These are phyloP conservation scores for Melastoma candidum DNA, from an alignment of 441 rosid genomes.

Conservation along the genomic window DNA sequence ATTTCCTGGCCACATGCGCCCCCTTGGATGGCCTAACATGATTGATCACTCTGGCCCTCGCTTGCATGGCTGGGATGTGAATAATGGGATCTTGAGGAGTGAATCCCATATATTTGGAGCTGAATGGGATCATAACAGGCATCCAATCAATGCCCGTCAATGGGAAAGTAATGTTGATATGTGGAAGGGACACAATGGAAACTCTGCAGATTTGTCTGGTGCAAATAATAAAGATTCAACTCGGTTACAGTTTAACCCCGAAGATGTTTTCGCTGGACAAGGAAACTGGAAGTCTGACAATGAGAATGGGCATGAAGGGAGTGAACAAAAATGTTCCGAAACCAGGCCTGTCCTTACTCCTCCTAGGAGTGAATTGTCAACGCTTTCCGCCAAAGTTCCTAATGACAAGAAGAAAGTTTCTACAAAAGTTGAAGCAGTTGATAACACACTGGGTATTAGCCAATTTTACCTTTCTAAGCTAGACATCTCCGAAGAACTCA, in stretches of 20 bases:
- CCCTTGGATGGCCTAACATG: constrained; percentile 94
- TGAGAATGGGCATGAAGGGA: constrained; percentile 25
- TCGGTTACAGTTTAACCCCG: constrained; percentile 35
- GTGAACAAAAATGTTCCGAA: constrained; percentile 31
- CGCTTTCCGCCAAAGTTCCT: constrained; percentile 24
- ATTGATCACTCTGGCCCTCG: constrained; percentile 71
- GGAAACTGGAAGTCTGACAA: constrained; percentile 28
- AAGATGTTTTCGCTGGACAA: constrained; percentile 40
- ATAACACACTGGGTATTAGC: constrained; percentile 20
- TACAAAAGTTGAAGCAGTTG: constrained; percentile 24
- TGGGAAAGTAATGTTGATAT: constrained; percentile 71
- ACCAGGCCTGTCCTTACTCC: constrained; percentile 21
- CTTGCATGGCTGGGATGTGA: constrained; percentile 93
- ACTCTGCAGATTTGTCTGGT: constrained; percentile 30
- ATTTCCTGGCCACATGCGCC: constrained; percentile 75
- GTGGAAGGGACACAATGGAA: constrained; percentile 84
- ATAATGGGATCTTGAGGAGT: constrained; percentile 69
- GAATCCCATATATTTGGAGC: constrained; percentile 65
- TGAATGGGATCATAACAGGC: constrained; percentile 90
- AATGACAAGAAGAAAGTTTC: constrained; percentile 31
- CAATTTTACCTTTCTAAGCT: constrained; percentile 69
- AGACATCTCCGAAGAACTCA: constrained; percentile 76
- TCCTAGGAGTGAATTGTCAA: constrained; percentile 30
- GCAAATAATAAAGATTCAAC: constrained; percentile 53
- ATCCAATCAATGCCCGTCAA: constrained; percentile 47